Evolutionary conservation across 208 protist genomes (phyloP).

Genomic region (Leishmania arabica): DNA sequence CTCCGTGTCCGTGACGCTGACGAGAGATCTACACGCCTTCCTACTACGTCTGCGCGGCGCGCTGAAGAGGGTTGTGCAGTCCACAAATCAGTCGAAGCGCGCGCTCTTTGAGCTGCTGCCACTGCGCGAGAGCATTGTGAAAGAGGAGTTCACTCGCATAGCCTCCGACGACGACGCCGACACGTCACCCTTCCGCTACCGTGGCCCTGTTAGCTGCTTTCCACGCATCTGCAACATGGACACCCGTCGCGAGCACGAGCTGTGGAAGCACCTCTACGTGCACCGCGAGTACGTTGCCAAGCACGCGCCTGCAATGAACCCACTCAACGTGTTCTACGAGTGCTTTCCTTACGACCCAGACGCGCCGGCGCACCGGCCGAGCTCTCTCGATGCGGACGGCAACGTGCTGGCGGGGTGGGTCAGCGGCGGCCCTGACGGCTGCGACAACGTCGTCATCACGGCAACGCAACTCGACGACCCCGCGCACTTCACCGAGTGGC

Average conservation of each 20-base stretch:
- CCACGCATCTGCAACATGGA: slow-evolving; percentile 77
- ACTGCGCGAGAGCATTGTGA: slow-evolving; percentile 45
- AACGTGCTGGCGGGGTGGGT: slow-evolving; percentile 53
- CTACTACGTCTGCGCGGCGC: slow-evolving; percentile 48
- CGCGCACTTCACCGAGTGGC: slow-evolving; percentile 55
- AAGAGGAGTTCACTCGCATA: slow-evolving; percentile 78
- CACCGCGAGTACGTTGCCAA: slow-evolving; percentile 67
- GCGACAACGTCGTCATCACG: slow-evolving; percentile 66
- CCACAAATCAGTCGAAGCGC: slow-evolving; percentile 31
- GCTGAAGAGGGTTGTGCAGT: slow-evolving; percentile 46
- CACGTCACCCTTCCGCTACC: slow-evolving; percentile 54
- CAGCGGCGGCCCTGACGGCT: slow-evolving; percentile 45
- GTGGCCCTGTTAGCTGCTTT: slow-evolving; percentile 69
- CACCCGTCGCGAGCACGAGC: slow-evolving; percentile 45
- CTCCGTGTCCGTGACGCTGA: slow-evolving; percentile 56
- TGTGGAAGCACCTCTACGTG: slow-evolving; percentile 60
- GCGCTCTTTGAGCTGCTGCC: slow-evolving; percentile 48
- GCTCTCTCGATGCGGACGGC: background rate
- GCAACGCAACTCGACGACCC: slow-evolving; percentile 39
- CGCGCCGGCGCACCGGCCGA: slow-evolving; percentile 10
- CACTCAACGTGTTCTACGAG: slow-evolving; percentile 78
- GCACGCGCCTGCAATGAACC: slow-evolving; percentile 63
- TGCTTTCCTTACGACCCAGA: slow-evolving; percentile 56
- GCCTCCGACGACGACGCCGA: slow-evolving; percentile 15
- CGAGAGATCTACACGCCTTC: slow-evolving; percentile 49